Percentiles rank a stretch among this genome's conserved stretches.
Conservation (phyloP, 768 basidiomycete genomes). For the Tylopilus subfusipes region DNA sequence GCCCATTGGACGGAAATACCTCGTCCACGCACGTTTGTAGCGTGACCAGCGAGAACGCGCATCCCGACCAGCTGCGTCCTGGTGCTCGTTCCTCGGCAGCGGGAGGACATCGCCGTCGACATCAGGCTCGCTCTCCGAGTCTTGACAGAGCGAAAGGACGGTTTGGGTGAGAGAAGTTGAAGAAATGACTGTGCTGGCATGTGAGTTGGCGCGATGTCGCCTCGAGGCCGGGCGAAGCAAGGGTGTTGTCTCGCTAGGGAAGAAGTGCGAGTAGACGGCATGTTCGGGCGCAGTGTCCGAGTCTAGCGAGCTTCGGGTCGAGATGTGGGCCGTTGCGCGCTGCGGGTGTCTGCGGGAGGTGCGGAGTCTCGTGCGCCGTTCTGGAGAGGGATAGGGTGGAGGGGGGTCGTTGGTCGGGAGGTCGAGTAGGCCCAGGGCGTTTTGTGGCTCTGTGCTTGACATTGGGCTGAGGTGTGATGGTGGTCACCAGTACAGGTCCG, state of each 20-base stretch:
- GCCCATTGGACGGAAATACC: constrained; percentile 64
- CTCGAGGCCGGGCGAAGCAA: constrained; percentile 34
- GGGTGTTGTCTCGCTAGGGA: constrained; percentile 45
- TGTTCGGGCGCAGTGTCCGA: constrained; percentile 36
- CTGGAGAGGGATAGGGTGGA: constrained; percentile 61
- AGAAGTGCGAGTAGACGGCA: constrained; percentile 25
- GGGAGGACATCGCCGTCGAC: constrained; percentile 19
- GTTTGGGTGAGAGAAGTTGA: constrained; percentile 60
- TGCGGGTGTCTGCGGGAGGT: constrained; percentile 29
- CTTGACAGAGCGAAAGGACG: constrained; percentile 64
- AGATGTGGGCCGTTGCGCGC: constrained; percentile 28
- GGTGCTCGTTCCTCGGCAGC: constrained; percentile 12
- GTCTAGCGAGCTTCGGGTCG: constrained; percentile 33
- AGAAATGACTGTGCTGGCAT: constrained; percentile 48
- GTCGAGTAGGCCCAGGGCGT: constrained; percentile 10
- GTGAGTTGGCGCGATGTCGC: constrained; percentile 56
- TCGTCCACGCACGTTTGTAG: constrained; percentile 37
- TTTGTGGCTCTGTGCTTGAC: constrained; percentile 8
- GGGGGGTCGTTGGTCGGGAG: constrained; percentile 50
- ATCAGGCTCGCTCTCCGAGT: constrained; percentile 43
- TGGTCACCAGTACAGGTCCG: not conserved
- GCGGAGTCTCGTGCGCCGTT: constrained; percentile 40
- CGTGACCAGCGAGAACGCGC: constrained; percentile 6
- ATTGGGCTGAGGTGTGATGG: not conserved
- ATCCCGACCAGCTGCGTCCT: constrained; percentile 11